Percentiles rank a stretch among this genome's conserved stretches.
phyloP scores from a whole-genome alignment of 1,284 basidiomycete species.

The Agroathelia rolfsii region DNA sequence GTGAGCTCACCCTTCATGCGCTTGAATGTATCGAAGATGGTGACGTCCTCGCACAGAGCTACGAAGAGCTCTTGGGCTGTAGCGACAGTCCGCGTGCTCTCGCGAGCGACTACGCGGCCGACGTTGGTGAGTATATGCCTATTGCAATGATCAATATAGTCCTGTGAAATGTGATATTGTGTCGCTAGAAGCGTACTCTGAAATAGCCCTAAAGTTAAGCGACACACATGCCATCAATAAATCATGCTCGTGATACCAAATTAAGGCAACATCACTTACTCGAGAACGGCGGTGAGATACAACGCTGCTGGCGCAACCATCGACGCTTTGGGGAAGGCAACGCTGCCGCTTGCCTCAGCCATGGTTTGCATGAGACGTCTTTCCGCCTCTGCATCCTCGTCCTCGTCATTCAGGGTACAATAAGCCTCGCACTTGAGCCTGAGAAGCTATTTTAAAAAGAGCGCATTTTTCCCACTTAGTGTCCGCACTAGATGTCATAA shows the following conservation, averaged over 20 bases:
- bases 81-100: conserved; percentile 70
- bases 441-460: conserved; percentile 48
- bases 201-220: conserved; percentile 49
- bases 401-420: conserved; percentile 73
- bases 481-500: conserved; percentile 3
- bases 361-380: conserved; percentile 49
- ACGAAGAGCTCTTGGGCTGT: conserved; percentile 74
- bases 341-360: conserved; percentile 27
- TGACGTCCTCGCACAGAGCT: conserved; percentile 81
- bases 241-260: conserved; percentile 10
- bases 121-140: conserved; percentile 81
- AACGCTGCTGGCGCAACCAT: conserved; percentile 77
- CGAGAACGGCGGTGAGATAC: conserved; percentile 86
- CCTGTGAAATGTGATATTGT: conserved; percentile 6
- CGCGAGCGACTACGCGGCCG: conserved; percentile 73
- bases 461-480: no score
- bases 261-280: conserved; percentile 46
- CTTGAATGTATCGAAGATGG: conserved; percentile 76
- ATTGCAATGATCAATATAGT: conserved; percentile 11
- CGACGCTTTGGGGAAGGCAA: conserved; percentile 39
- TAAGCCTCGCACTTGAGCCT: conserved; percentile 78
- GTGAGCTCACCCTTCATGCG: conserved; percentile 70
- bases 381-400: conserved; percentile 64
- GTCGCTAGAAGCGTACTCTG: conserved; percentile 55
- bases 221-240: conserved; percentile 12